A percentile compares a stretch with the other conserved stretches of the same genome.
Conservation (phyloP, 2,329 filamentous ascomycete genomes). For the Diatrype stigma region DNA sequence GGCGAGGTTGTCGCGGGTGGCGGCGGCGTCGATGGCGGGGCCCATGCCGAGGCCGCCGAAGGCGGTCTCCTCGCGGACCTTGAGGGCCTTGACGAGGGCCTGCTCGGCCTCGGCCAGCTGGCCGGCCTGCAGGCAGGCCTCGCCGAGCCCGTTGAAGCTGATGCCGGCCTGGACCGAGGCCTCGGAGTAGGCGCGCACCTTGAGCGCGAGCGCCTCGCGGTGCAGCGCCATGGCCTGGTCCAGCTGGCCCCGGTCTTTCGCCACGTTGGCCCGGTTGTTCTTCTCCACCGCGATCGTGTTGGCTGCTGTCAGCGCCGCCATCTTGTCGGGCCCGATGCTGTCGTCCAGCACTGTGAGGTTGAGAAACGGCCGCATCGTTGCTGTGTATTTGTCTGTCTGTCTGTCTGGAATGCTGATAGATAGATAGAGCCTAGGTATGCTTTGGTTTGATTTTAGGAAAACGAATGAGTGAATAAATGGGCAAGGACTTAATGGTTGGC, state of each 20-base stretch:
- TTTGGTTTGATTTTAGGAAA: too few species aligned
- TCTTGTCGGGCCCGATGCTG: background rate
- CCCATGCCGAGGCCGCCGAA: background rate
- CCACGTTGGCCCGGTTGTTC: background rate
- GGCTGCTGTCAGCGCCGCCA: background rate
- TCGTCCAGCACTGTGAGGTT: background rate
- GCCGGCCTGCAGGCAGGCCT: slow-evolving; percentile 1
- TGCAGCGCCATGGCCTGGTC: slow-evolving; percentile 10
- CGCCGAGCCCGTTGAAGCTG: slow-evolving; percentile 12
- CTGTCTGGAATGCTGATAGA: too few species aligned
- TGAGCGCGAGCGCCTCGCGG: slow-evolving; percentile 7
- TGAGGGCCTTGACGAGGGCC: slow-evolving; percentile 8
- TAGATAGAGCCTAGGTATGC: too few species aligned
- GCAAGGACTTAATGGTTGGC: too few species aligned
- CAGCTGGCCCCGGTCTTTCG: background rate
- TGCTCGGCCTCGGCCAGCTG: slow-evolving; percentile 12
- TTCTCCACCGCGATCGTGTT: background rate
- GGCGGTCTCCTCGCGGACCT: slow-evolving; percentile 1
- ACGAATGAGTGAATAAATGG: too few species aligned
- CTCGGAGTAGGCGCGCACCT: slow-evolving; percentile 8
- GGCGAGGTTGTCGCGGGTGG: slow-evolving; percentile 13
- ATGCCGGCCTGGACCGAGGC: slow-evolving; percentile 9
- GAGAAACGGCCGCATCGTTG: background rate
- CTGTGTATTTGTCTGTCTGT: too few species aligned
- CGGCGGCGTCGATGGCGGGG: slow-evolving; percentile 7